Conservation (phyloP, 139 green algal genomes). For the Gonium pectorale region DNA sequence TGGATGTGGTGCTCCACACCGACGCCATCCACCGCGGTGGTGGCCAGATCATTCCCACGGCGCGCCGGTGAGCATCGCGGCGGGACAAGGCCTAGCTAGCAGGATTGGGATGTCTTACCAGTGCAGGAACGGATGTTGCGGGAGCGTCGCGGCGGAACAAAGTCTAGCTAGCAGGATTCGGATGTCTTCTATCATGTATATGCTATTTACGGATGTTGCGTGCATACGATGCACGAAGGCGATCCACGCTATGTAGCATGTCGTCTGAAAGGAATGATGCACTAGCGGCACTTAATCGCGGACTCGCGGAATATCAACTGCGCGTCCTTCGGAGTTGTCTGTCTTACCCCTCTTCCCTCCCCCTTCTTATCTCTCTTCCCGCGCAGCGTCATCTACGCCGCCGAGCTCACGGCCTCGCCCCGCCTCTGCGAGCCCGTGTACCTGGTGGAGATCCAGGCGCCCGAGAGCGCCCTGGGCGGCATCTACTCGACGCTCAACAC, state of each 20-base stretch:
- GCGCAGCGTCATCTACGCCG: constrained; percentile 91
- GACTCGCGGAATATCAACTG: too few relatives aligned
- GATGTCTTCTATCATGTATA: too few relatives aligned
- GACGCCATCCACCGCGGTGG: constrained; percentile 99
- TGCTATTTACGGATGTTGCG: too few relatives aligned
- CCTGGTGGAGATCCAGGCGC: constrained; percentile 99
- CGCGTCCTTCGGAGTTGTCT: too few relatives aligned
- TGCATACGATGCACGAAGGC: too few relatives aligned
- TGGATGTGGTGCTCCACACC: constrained; percentile 97
- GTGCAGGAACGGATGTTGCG: too few relatives aligned
- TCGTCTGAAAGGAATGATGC: too few relatives aligned
- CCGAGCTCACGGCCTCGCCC: constrained; percentile 91
- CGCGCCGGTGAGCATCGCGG: constrained; percentile 47
- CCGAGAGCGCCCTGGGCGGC: constrained; percentile 82
- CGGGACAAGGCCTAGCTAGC: not conserved
- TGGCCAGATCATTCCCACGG: constrained; percentile 99
- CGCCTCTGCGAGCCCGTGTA: constrained; percentile 97
- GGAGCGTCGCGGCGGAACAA: too few relatives aligned
- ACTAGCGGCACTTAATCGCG: too few relatives aligned
- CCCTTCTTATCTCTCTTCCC: constrained; percentile 19
- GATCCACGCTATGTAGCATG: too few relatives aligned
- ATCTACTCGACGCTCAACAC: constrained; percentile 94
- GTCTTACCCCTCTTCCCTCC: not conserved
- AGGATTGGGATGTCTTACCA: too few relatives aligned
- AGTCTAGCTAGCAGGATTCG: too few relatives aligned